Conservation (phyloP, 371 early-diverging fungal genomes). For the Paraphysoderma sedebokerense region DNA sequence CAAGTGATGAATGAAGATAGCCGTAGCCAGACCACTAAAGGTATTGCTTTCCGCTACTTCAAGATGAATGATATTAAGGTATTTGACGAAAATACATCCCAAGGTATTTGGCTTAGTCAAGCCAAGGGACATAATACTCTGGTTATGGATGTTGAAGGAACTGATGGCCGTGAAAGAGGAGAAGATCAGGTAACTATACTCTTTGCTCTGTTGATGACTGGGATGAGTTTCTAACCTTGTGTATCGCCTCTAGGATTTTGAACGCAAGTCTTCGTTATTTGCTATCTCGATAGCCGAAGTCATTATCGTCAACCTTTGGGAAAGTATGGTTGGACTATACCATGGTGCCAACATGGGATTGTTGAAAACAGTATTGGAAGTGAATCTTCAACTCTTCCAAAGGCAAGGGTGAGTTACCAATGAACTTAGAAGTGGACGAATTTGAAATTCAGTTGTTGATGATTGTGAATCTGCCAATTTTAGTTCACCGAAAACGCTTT, state of each 20-base stretch:
- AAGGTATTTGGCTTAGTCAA: conserved; percentile 82
- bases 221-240: not conserved
- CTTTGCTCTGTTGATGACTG: not conserved
- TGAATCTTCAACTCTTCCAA: conserved; percentile 90
- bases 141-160: conserved; percentile 96
- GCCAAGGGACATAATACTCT: conserved; percentile 61
- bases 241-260: conserved; percentile 56
- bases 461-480: conserved; percentile 4
- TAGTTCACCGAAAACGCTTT: conserved; percentile 53
- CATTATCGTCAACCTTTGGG: conserved; percentile 94
- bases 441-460: not conserved
- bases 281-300: conserved; percentile 91
- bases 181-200: conserved; percentile 66
- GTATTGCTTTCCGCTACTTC: no score
- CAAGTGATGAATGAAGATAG: conserved; percentile 79
- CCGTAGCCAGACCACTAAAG: conserved; percentile 87
- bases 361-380: conserved; percentile 94
- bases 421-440: not conserved
- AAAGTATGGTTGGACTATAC: conserved; percentile 92
- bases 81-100: not conserved
- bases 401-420: conserved; percentile 17
- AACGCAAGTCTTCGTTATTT: conserved; percentile 92
- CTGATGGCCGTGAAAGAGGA: conserved; percentile 94
- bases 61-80: not conserved
- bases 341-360: conserved; percentile 98